phyloP scores from a whole-genome alignment of 768 basidiomycete species.

The Lentinula aciculospora region DNA sequence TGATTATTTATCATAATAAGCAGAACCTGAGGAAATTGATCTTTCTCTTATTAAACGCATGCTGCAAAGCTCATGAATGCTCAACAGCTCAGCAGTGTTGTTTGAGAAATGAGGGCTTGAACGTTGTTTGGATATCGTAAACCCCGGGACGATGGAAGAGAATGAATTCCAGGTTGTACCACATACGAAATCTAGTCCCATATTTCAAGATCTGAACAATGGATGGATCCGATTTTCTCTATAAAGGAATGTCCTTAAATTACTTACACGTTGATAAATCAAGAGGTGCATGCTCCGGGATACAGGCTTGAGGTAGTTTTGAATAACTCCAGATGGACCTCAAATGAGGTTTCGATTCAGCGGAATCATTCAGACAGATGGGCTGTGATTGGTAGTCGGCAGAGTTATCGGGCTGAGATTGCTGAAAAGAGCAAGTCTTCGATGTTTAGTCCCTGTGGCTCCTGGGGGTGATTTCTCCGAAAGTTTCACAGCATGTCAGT shows the following conservation, averaged over 20 bases:
- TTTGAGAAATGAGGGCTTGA: background rate
- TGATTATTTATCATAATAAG: background rate
- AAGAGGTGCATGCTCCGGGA: background rate
- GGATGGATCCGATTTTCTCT: background rate
- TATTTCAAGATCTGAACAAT: background rate
- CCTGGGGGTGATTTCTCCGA: constrained; percentile 1
- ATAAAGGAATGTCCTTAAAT: background rate
- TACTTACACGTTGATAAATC: background rate
- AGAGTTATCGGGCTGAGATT: background rate
- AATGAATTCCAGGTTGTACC: too few species aligned
- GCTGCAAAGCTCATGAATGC: background rate
- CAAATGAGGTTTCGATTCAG: background rate
- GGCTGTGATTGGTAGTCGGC: background rate
- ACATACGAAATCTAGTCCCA: too few species aligned
- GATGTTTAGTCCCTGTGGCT: background rate
- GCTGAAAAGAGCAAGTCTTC: constrained; percentile 1
- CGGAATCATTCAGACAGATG: background rate
- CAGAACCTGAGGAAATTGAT: background rate
- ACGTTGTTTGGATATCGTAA: background rate
- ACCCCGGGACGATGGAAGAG: background rate
- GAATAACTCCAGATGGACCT: background rate
- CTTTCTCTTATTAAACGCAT: background rate
- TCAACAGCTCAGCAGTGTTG: background rate
- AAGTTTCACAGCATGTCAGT: background rate
- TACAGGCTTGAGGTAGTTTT: background rate